These are phyloP conservation scores for Hypocreales sp. DNA, from an alignment of 2,329 filamentous ascomycete species.

Conservation along the genomic window DNA sequence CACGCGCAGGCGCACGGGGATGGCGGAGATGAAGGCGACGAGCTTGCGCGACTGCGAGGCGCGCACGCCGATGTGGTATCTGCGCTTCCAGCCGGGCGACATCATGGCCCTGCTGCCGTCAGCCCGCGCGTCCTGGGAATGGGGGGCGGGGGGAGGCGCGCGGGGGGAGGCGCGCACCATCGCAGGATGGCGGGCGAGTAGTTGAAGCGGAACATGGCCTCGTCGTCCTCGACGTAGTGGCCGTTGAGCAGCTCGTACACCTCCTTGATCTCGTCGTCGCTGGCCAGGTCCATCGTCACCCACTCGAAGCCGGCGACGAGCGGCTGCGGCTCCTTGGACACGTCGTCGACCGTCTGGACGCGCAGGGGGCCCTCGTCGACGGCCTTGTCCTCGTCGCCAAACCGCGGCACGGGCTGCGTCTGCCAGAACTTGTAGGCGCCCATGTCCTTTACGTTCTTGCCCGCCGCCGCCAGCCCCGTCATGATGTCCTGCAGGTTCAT, in stretches of 20 bases:
- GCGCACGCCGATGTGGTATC: slow-evolving; percentile 92
- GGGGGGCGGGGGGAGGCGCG: too few relatives aligned
- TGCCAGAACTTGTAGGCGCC: slow-evolving; percentile 97
- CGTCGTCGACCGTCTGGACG: slow-evolving; percentile 60
- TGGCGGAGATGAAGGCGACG: slow-evolving; percentile 89
- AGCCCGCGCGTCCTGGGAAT: too few relatives aligned
- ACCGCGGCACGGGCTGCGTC: slow-evolving; percentile 86
- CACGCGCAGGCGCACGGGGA: slow-evolving; percentile 71
- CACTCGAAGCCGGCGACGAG: slow-evolving; percentile 82
- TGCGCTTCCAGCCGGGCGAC: slow-evolving; percentile 81
- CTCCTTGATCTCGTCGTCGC: slow-evolving; percentile 68
- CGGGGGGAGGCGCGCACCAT: slow-evolving; percentile 42
- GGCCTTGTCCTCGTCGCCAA: slow-evolving; percentile 42
- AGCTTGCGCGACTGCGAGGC: slow-evolving; percentile 71
- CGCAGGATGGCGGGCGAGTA: slow-evolving; percentile 81
- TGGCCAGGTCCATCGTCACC: slow-evolving; percentile 75
- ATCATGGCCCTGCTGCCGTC: slow-evolving; percentile 61
- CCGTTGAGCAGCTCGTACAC: slow-evolving; percentile 82
- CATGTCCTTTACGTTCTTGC: slow-evolving; percentile 93
- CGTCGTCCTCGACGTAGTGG: slow-evolving; percentile 94
- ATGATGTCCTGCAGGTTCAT: slow-evolving; percentile 57
- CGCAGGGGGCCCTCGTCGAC: slow-evolving; percentile 73
- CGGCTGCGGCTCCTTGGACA: slow-evolving; percentile 60
- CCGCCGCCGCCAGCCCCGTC: slow-evolving; percentile 58
- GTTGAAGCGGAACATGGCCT: slow-evolving; percentile 95